These are phyloP conservation scores for Alternaria sp. DNA, from an alignment of 2,329 filamentous ascomycete species.

Conservation along the genomic window DNA sequence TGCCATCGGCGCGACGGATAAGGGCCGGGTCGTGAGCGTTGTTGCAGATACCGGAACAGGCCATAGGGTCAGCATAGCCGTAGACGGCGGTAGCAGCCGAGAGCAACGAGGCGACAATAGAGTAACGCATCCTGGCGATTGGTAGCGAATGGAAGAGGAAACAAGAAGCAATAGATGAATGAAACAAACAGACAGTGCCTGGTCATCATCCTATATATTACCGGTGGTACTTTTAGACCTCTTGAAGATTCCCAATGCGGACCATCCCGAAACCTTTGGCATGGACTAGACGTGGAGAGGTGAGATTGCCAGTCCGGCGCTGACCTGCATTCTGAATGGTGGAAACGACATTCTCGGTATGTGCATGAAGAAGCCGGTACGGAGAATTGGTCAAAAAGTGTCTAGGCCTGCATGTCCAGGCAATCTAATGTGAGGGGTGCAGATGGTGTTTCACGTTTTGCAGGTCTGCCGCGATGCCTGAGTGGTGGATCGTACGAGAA, in stretches of 20 bases:
- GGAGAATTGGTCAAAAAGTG: constrained; percentile 7
- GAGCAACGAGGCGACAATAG: constrained; percentile 24
- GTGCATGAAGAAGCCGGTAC: constrained; percentile 3
- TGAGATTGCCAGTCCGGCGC: neutral
- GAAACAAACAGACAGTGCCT: neutral
- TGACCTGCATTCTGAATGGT: neutral
- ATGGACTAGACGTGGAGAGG: constrained; percentile 1
- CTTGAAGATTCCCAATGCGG: neutral
- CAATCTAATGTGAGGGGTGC: constrained; percentile 4
- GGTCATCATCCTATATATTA: neutral
- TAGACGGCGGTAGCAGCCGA: constrained; percentile 24
- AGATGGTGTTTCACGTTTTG: constrained; percentile 2
- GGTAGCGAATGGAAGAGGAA: neutral
- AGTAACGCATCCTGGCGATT: constrained; percentile 22
- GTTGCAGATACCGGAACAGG: constrained; percentile 51
- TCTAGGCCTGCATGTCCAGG: neutral
- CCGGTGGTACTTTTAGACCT: neutral
- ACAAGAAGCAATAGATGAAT: neutral
- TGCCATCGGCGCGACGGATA: constrained; percentile 56
- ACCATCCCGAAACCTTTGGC: neutral
- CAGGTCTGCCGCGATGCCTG: neutral
- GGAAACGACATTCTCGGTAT: constrained; percentile 3
- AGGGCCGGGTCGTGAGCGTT: constrained; percentile 59
- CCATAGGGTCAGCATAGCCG: constrained; percentile 49
- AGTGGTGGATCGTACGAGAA: constrained; percentile 1